A percentile compares a stretch with the other conserved stretches of the same genome.
Evolutionary conservation across 345 rosid species (phyloP).

Genomic region (Arabidopsis arenosa): DNA sequence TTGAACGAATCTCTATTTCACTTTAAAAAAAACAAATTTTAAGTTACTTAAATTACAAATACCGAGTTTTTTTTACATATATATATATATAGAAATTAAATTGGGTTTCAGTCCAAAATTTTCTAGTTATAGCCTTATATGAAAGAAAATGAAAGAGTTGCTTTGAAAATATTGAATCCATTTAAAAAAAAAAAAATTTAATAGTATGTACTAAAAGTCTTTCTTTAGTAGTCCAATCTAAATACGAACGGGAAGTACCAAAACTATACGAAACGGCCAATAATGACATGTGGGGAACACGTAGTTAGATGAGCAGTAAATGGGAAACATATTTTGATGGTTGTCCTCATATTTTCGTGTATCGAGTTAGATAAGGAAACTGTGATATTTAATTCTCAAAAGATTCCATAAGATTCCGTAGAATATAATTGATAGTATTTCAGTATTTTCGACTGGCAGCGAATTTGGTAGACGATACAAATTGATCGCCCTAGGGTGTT

Average conservation of each 20-base stretch:
- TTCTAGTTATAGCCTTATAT: too few relatives aligned
- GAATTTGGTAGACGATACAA: not conserved
- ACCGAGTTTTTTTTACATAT: too few relatives aligned
- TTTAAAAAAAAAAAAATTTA: too few relatives aligned
- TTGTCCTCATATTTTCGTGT: constrained; percentile 17
- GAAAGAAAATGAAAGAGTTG: too few relatives aligned
- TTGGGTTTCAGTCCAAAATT: not conserved
- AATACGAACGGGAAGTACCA: constrained; percentile 22
- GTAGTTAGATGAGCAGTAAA: constrained; percentile 40
- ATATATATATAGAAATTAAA: too few relatives aligned
- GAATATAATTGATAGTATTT: constrained; percentile 14
- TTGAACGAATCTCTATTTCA: too few relatives aligned
- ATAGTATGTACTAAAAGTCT: constrained; percentile 15
- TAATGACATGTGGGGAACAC: constrained; percentile 44
- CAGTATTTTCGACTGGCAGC: constrained; percentile 4
- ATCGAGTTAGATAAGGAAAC: constrained; percentile 1
- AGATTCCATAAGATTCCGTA: constrained; percentile 24
- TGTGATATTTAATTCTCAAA: constrained; percentile 20
- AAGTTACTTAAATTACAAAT: too few relatives aligned
- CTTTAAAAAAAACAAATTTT: too few relatives aligned
- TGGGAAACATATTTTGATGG: constrained; percentile 34
- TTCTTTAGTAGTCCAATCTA: constrained; percentile 7
- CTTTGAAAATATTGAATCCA: too few relatives aligned
- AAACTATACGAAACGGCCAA: constrained; percentile 23
- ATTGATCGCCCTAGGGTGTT: too few relatives aligned